phyloP scores from a whole-genome alignment of 805 yeast species.

The Yarrowia sp. region DNA sequence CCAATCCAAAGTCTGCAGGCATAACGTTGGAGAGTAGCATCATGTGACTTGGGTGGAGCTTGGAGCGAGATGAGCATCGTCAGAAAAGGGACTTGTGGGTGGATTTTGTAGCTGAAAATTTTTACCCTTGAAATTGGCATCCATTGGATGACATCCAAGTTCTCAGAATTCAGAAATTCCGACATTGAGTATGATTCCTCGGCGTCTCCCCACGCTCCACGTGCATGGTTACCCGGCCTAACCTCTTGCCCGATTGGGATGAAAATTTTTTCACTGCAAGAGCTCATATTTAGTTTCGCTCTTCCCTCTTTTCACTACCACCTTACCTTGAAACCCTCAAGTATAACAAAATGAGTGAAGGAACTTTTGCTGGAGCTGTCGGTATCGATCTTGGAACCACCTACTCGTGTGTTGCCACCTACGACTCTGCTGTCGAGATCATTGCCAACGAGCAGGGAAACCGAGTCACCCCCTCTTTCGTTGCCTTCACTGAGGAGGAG shows the following conservation, averaged over 20 bases:
- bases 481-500: slow-evolving; percentile 89
- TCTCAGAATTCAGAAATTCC: not conserved
- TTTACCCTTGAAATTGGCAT: not conserved
- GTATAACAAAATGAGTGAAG: slow-evolving; percentile 48
- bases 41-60: not conserved
- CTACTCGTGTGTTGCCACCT: slow-evolving; percentile 94
- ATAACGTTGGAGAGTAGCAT: slow-evolving; percentile 8
- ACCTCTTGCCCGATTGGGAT: slow-evolving; percentile 17
- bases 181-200: not conserved
- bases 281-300: slow-evolving; percentile 11
- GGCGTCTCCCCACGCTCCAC: not conserved
- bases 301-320: slow-evolving; percentile 21
- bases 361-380: slow-evolving; percentile 98
- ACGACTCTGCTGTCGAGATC: slow-evolving; percentile 90
- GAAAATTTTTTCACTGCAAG: slow-evolving; percentile 23
- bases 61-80: too few relatives aligned
- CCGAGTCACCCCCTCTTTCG: slow-evolving; percentile 96
- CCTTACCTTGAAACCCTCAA: slow-evolving; percentile 17
- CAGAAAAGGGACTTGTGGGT: not conserved
- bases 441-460: slow-evolving; percentile 98
- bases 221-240: slow-evolving; percentile 24
- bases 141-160: not conserved
- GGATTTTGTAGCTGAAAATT: not conserved
- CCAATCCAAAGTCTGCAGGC: not conserved
- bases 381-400: slow-evolving; percentile 99